phyloP scores from a whole-genome alignment of 2,329 filamentous ascomycete genomes.

The Pezicula radicicola region DNA sequence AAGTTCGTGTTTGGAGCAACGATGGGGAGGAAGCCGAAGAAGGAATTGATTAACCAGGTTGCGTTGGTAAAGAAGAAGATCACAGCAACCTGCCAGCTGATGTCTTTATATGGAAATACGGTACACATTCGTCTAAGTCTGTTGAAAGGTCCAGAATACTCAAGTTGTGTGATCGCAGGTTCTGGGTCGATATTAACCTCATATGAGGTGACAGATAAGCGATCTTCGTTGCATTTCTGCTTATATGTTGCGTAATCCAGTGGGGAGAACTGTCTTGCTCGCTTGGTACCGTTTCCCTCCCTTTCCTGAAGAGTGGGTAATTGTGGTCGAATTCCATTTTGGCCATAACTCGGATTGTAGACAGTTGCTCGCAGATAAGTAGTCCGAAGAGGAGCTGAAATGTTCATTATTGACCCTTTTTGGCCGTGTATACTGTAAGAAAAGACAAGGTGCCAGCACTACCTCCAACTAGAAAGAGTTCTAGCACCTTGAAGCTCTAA shows the following conservation, averaged over 20 bases:
- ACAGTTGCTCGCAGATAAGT: neutral
- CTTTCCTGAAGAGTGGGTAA: neutral
- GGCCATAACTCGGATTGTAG: neutral
- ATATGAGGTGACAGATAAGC: neutral
- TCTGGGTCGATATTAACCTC: neutral
- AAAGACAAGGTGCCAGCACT: neutral
- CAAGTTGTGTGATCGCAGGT: neutral
- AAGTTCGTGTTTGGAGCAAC: neutral
- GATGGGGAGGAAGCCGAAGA: neutral
- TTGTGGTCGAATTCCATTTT: neutral
- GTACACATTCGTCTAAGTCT: neutral
- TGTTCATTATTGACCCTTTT: neutral
- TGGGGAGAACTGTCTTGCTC: constrained; percentile 1
- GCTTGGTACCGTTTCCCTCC: neutral
- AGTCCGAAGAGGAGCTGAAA: neutral
- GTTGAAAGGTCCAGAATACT: neutral
- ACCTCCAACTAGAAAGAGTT: neutral
- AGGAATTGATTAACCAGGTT: neutral
- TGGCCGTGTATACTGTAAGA: neutral
- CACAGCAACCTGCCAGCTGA: constrained; percentile 1
- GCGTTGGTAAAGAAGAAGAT: constrained; percentile 1
- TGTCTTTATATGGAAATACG: constrained; percentile 1
- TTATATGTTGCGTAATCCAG: neutral
- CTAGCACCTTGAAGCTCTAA: no score
- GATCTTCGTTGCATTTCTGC: constrained; percentile 2